phyloP scores from a whole-genome alignment of 441 rosid species.

The Erodium chrysanthum region DNA sequence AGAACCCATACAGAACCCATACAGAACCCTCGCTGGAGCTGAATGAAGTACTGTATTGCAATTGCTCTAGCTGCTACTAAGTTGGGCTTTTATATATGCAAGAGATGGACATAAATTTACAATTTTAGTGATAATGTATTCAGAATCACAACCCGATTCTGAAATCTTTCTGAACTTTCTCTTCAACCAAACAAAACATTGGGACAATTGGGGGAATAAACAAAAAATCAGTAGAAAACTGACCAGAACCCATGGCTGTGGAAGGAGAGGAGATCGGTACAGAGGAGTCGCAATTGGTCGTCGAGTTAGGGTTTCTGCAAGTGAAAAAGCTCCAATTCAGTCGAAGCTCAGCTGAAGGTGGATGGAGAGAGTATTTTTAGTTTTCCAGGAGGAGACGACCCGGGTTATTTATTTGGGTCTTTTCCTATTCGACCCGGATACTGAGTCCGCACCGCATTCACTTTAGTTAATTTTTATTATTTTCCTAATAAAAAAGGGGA shows the following conservation, averaged over 20 bases:
- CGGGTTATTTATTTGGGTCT: not conserved
- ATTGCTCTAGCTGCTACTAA: not conserved
- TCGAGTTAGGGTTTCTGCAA: not conserved
- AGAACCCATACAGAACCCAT: not conserved
- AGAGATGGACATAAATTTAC: not conserved
- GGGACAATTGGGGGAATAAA: not conserved
- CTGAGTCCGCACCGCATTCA: too few relatives aligned
- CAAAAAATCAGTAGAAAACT: not conserved
- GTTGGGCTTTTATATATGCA: not conserved
- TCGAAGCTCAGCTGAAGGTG: not conserved
- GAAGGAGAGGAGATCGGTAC: not conserved
- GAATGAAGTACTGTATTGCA: not conserved
- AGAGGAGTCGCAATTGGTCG: not conserved
- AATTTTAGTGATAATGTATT: not conserved
- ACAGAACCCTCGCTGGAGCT: not conserved
- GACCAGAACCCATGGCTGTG: not conserved
- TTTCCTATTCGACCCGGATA: too few relatives aligned
- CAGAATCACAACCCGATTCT: not conserved
- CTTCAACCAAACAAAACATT: too few relatives aligned
- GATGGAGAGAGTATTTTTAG: not conserved
- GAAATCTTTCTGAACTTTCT: not conserved
- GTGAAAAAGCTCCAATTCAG: not conserved
- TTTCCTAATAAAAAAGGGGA: too few relatives aligned
- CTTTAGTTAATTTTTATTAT: too few relatives aligned
- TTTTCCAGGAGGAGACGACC: not conserved